Evolutionary conservation across 2,329 filamentous ascomycete species (phyloP), one percentile per base, ranked within the genome.

Genomic region (Pseudopyricularia cyperi): DNA sequence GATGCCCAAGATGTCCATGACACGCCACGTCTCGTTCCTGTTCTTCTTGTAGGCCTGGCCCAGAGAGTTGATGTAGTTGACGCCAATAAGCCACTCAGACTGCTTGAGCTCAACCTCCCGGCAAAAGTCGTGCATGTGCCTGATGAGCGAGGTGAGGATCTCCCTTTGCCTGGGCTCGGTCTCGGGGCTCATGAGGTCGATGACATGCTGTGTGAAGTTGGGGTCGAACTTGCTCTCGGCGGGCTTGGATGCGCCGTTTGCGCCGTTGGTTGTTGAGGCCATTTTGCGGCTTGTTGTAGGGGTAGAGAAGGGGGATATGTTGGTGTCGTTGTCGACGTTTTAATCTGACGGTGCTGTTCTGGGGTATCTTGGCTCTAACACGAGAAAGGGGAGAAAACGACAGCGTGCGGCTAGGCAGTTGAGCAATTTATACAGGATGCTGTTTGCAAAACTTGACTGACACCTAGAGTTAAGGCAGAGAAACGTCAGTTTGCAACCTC

Each of bases 71-170:
- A 87, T 71, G 64, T 62, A 65, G 53, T 64, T 58, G 26, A 68
- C 69, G 47, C 82, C 87, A 8, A 76, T 70, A 68, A 86, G 77
- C 87, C 85, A 90, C 70, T 93, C 87, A 53, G 85, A 83, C n/a
- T 80, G 74, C 7, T 85, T 90, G 53, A 93, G 78, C 64, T 89
- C 79, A 56, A 87, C 80, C 65, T 93, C 87, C 48, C 86, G 82
- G 37, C 83, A 80, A 65, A 91, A 91, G 67, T 89, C 86, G 68
- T 93, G 87, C 52, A 91, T 72, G 68, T 91, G 87, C 52, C 72
- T 74, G 62, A 90, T 82, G 55, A 90, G 69, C 30, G 77, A 76
- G 48, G 75, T 65, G 70, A 91, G 76, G 63, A 91, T 75, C 59
- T 82, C 72, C 54, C 82, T 78, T 61, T 84, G 76, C 42, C 87